These are phyloP conservation scores for Boehmeria nivea DNA, from an alignment of 306 rosid species.

Conservation along the genomic window DNA sequence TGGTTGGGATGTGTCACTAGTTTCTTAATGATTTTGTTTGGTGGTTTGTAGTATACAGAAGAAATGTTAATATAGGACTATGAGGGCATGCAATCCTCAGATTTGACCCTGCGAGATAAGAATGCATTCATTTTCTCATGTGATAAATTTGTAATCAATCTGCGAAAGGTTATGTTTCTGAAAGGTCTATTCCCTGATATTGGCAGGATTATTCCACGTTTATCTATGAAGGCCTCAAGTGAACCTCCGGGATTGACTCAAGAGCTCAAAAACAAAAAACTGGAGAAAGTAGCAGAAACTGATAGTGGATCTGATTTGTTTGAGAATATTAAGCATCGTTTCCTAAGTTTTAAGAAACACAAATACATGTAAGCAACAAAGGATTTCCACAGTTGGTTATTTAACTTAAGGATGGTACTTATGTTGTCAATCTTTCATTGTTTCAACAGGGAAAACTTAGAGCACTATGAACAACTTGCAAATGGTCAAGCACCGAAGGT, in stretches of 20 bases:
- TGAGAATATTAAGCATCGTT: conserved; percentile 59
- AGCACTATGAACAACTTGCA: conserved; percentile 69
- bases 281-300: conserved; percentile 31
- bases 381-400: conserved; percentile 12
- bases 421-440: conserved; percentile 22
- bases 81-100: conserved; percentile 23
- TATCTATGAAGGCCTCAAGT: conserved; percentile 53
- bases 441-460: conserved; percentile 49
- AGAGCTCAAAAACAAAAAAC: conserved; percentile 38
- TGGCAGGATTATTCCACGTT: conserved; percentile 47
- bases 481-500: conserved; percentile 85
- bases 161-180: background rate
- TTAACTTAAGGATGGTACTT: background rate
- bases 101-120: conserved; percentile 32
- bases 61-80: too few species aligned
- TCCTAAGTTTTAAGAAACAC: conserved; percentile 62
- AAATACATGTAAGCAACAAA: conserved; percentile 55
- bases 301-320: conserved; percentile 45
- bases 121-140: conserved; percentile 14
- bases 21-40: conserved; percentile 11
- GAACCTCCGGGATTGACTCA: conserved; percentile 45
- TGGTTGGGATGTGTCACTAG: conserved; percentile 6
- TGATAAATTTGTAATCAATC: conserved; percentile 14
- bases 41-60: conserved; percentile 12
- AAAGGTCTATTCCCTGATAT: conserved; percentile 11